Evolutionary conservation across 2,329 filamentous ascomycete species (phyloP).

Genomic region (Coniochaeta ligniaria): DNA sequence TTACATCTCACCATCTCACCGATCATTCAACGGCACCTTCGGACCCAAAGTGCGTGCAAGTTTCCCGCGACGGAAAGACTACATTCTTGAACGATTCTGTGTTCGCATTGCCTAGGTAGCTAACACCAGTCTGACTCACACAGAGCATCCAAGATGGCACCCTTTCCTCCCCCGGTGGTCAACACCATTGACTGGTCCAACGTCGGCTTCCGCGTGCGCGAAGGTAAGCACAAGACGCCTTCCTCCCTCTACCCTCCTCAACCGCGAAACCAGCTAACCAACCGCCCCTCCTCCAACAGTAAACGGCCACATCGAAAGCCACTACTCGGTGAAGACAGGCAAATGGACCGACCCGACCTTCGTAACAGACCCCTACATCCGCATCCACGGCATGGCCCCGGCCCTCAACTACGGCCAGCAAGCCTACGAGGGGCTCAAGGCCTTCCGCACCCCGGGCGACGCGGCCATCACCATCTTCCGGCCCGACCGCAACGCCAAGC

Average conservation of each 20-base stretch:
- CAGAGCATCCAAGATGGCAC: conserved; percentile 28
- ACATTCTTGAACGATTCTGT: background rate
- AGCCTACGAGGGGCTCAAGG: conserved; percentile 97
- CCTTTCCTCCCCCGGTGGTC: conserved; percentile 71
- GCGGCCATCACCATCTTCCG: conserved; percentile 77
- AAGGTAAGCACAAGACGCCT: conserved; percentile 47
- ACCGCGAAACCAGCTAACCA: background rate
- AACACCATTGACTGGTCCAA: conserved; percentile 89
- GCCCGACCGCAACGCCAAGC: conserved; percentile 73
- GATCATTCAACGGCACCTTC: too few relatives aligned
- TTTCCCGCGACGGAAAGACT: too few relatives aligned
- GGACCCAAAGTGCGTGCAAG: too few relatives aligned
- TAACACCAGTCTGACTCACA: background rate
- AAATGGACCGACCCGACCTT: conserved; percentile 75
- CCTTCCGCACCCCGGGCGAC: conserved; percentile 72
- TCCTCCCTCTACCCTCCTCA: background rate
- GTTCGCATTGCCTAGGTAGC: background rate
- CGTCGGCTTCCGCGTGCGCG: conserved; percentile 85
- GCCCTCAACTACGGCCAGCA: conserved; percentile 96
- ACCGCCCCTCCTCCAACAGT: conserved; percentile 42
- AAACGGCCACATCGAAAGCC: conserved; percentile 88
- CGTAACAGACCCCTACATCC: conserved; percentile 75
- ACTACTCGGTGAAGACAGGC: conserved; percentile 67
- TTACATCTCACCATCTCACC: background rate
- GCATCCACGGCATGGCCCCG: conserved; percentile 90